A percentile compares a stretch with the other conserved stretches of the same genome.
Conservation (phyloP, 352 stramenopile genomes). For the Phytophthora constricta region DNA sequence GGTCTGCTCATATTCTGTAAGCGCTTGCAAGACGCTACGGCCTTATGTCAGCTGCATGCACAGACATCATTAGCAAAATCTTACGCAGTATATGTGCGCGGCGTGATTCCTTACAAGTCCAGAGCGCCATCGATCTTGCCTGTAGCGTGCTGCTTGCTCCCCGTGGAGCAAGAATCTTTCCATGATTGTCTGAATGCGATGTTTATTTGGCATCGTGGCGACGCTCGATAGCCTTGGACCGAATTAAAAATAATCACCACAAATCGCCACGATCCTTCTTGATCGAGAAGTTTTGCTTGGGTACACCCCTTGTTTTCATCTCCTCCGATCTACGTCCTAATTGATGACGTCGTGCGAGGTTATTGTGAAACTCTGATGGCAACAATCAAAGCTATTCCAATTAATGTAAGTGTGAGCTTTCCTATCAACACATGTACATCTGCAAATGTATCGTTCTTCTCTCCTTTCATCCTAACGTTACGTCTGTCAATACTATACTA, state of each 20-base stretch:
- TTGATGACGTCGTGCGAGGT: not conserved
- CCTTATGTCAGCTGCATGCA: not conserved
- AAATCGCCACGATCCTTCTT: too few relatives aligned
- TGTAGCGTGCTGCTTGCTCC: not conserved
- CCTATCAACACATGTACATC: conserved; percentile 13
- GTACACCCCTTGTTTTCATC: too few relatives aligned
- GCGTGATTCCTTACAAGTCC: not conserved
- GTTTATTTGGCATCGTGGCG: not conserved
- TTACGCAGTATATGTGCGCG: not conserved
- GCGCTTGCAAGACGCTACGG: conserved; percentile 4
- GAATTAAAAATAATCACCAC: not conserved
- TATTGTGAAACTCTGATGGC: too few relatives aligned
- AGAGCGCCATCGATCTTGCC: conserved; percentile 3
- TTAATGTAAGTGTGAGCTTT: conserved; percentile 2
- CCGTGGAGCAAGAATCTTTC: conserved; percentile 3
- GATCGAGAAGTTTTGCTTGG: too few relatives aligned
- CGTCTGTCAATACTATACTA: conserved; percentile 7
- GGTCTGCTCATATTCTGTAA: conserved; percentile 1
- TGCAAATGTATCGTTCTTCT: conserved; percentile 14
- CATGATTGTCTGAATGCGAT: conserved; percentile 1
- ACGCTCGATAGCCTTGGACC: not conserved
- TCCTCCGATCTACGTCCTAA: not conserved
- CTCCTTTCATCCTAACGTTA: not conserved
- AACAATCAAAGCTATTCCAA: not conserved
- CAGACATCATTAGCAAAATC: too few relatives aligned